Evolutionary conservation across 176 grass and related monocot species (phyloP), one percentile per base, ranked within the genome.

Genomic region (Tillandsia fasciculata): DNA sequence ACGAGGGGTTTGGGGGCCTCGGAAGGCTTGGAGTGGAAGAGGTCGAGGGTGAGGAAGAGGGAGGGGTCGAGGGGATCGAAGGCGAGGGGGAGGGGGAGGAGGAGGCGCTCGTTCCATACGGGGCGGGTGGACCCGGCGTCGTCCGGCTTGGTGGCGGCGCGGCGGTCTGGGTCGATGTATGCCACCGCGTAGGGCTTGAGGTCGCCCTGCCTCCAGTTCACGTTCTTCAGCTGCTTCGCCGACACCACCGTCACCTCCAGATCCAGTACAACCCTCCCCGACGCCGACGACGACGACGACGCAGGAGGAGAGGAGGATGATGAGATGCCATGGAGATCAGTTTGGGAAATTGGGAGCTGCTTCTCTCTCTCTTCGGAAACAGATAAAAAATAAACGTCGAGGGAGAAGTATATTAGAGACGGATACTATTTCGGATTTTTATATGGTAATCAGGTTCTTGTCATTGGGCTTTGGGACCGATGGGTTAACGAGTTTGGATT

Each of bases 11-110:
- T 96, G 70, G 88, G 88, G 12, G 88, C 89, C 59, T 96, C 92
- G 11, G 92, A 96, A 13, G 92, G 88, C 80, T 91, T 96, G 69
- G 92, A 96, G 77, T 96, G 92, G 81, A 96, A 92, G 9, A 89
- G 68, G 52, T 96, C 92, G 50, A 96, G 64, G 57, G 88, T 91
- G 29, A 96, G 79, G 76, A 87, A 74, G 68, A 92, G 56, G n/a
- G 85, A 79, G 10, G 88, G 75, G 48, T 96, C 91, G 58, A 83
- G 65, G 59, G 84, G 79, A 12, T 81, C 85, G 53, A 86, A 86
- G 68, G 84, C 80, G 15, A 83, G 69, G 10, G 88, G 83, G 23
- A 96, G 86, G 49, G 79, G 81, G 50, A 96, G 77, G 49, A 59
- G 48, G 78, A 91, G 57, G 18, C 88, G 92, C 83, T 96, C 92